Percentiles rank a stretch among this genome's conserved stretches.
Evolutionary conservation across 2,329 filamentous ascomycete species (phyloP).

Genomic region (Pseudogymnoascus sp.): DNA sequence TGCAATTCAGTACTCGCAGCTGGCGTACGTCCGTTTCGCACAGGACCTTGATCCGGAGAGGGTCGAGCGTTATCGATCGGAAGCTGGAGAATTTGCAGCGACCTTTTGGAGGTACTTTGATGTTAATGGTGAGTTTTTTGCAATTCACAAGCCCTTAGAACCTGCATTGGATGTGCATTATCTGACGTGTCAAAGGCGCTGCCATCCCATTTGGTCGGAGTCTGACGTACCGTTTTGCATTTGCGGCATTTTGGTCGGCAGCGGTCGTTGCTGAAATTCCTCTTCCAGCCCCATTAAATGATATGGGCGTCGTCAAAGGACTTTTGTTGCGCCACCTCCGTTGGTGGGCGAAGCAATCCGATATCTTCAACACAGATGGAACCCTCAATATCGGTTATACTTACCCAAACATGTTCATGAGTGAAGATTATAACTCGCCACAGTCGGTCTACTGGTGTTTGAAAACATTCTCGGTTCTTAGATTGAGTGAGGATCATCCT

Average conservation of each 20-base stretch:
- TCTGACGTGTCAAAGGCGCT: conserved; percentile 33
- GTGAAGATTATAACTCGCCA: conserved; percentile 51
- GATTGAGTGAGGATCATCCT: conserved; percentile 29
- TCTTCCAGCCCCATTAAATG: conserved; percentile 31
- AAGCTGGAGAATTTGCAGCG: conserved; percentile 36
- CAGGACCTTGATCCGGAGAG: conserved; percentile 35
- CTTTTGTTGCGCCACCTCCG: conserved; percentile 43
- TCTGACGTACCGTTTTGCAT: conserved; percentile 46
- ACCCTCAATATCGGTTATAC: conserved; percentile 42
- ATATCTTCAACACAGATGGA: conserved; percentile 44
- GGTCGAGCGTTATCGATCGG: conserved; percentile 32
- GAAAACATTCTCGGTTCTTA: conserved; percentile 42
- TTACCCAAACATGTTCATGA: conserved; percentile 45
- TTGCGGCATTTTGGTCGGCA: conserved; percentile 43
- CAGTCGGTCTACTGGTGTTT: conserved; percentile 50
- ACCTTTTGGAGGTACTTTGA: conserved; percentile 45
- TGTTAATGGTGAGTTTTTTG: conserved; percentile 30
- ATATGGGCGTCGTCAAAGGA: conserved; percentile 38
- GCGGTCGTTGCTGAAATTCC: conserved; percentile 37
- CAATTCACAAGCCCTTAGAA: background rate
- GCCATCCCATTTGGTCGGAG: conserved; percentile 47
- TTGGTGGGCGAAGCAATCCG: conserved; percentile 39
- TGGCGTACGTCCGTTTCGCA: conserved; percentile 41
- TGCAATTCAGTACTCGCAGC: conserved; percentile 45
- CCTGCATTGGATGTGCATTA: background rate